Conservation (phyloP, 108 stramenopile genomes). For the Bacterosira constricta region DNA sequence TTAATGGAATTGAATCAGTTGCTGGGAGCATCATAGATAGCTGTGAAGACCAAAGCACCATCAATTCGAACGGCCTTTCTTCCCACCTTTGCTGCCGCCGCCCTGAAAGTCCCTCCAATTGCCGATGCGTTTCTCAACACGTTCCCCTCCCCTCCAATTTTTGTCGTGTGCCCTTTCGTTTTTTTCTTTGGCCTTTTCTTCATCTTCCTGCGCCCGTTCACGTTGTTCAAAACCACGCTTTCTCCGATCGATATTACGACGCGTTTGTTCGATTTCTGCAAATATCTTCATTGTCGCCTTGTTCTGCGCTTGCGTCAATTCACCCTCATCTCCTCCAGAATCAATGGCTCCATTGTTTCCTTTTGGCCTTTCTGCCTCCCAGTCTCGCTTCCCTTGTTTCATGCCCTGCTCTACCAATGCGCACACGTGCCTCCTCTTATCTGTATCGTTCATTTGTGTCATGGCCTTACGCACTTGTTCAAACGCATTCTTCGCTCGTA, state of each 20-base stretch:
- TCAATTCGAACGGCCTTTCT: not conserved
- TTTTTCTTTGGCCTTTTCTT: conserved; percentile 68
- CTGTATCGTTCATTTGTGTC: conserved; percentile 59
- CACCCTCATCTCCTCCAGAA: not conserved
- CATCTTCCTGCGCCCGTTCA: conserved; percentile 85
- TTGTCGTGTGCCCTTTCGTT: conserved; percentile 75
- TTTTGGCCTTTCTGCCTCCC: conserved; percentile 33
- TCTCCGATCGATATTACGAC: conserved; percentile 74
- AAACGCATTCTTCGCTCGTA: conserved; percentile 72
- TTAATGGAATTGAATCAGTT: too few species aligned
- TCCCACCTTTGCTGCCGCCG: conserved; percentile 14
- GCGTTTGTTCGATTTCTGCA: conserved; percentile 79
- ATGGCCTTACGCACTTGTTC: conserved; percentile 84
- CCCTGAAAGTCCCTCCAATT: conserved; percentile 86
- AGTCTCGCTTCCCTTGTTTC: conserved; percentile 68
- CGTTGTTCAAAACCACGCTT: conserved; percentile 80
- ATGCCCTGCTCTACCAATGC: conserved; percentile 75
- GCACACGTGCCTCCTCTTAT: conserved; percentile 59
- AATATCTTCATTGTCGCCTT: conserved; percentile 81
- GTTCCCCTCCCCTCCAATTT: conserved; percentile 72
- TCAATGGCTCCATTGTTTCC: not conserved
- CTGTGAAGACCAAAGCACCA: too few species aligned
- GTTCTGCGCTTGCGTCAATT: conserved; percentile 57
- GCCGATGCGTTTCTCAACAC: conserved; percentile 86
- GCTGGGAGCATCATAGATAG: too few species aligned